Conservation (phyloP, 2,329 filamentous ascomycete species). For the Amauroascus verrucosus region DNA sequence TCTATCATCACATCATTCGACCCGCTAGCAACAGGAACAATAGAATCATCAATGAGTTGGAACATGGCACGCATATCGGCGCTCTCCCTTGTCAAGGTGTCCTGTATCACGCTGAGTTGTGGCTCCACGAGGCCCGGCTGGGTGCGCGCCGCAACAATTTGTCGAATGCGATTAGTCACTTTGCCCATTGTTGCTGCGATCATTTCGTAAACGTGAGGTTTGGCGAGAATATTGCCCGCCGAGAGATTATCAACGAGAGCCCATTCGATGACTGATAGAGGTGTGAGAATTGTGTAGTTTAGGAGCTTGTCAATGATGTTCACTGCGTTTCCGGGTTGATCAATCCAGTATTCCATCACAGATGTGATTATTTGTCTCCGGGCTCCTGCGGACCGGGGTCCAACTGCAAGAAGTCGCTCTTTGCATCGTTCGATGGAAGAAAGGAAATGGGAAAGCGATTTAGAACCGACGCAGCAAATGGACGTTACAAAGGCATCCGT, state of each 20-base stretch:
- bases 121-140: slow-evolving; percentile 45
- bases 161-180: slow-evolving; percentile 74
- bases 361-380: slow-evolving; percentile 80
- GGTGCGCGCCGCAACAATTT: slow-evolving; percentile 59
- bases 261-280: slow-evolving; percentile 80
- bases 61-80: slow-evolving; percentile 71
- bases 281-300: slow-evolving; percentile 91
- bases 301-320: slow-evolving; percentile 93
- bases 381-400: slow-evolving; percentile 61
- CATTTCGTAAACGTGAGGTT: slow-evolving; percentile 77
- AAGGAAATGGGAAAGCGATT: slow-evolving; percentile 89
- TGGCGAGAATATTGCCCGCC: slow-evolving; percentile 58
- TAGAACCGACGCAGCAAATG: slow-evolving; percentile 86
- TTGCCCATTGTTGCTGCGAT: slow-evolving; percentile 81
- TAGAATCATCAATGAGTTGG: slow-evolving; percentile 65
- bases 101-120: slow-evolving; percentile 51
- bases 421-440: slow-evolving; percentile 94
- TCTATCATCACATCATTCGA: slow-evolving; percentile 68
- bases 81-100: slow-evolving; percentile 59
- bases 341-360: slow-evolving; percentile 85
- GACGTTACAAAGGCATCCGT: slow-evolving; percentile 90
- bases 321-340: slow-evolving; percentile 83
- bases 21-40: slow-evolving; percentile 61
- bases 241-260: slow-evolving; percentile 59
- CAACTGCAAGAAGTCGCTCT: slow-evolving; percentile 71